Conservation (phyloP, 805 yeast genomes). For the Pichia cabralensis region DNA sequence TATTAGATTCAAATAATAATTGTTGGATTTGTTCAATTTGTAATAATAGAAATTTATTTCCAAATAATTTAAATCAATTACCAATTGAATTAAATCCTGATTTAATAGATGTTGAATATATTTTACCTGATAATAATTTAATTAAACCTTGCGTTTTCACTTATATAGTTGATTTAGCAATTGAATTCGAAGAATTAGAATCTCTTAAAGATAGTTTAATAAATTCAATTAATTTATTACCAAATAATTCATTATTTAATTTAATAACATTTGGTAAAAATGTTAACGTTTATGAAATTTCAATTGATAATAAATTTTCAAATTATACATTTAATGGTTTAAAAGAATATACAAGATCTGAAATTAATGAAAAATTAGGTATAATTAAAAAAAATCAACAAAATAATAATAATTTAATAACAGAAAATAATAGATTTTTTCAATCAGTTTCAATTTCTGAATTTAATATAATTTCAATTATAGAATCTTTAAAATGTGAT, state of each 20-base stretch:
- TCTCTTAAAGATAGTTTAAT: conserved; percentile 42
- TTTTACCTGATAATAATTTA: conserved; percentile 13
- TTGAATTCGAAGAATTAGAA: conserved; percentile 35
- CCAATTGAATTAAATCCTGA: conserved; percentile 31
- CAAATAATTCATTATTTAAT: conserved; percentile 47
- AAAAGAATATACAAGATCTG: conserved; percentile 38
- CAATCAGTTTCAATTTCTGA: conserved; percentile 41
- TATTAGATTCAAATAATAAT: conserved; percentile 23
- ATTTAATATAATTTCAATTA: conserved; percentile 36
- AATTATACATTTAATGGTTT: conserved; percentile 45
- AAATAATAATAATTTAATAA: conserved; percentile 1
- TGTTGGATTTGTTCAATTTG: conserved; percentile 54
- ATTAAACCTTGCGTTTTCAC: conserved; percentile 38
- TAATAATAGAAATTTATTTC: conserved; percentile 34
- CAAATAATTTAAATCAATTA: conserved; percentile 15
- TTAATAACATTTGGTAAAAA: conserved; percentile 50
- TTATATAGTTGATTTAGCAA: conserved; percentile 48
- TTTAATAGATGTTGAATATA: conserved; percentile 44
- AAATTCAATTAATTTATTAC: conserved; percentile 34
- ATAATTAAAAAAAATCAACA: conserved; percentile 28
- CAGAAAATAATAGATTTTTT: conserved; percentile 27
- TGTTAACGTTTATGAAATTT: conserved; percentile 47
- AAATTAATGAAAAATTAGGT: conserved; percentile 38
- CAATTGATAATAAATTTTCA: conserved; percentile 26
- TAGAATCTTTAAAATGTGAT: conserved; percentile 41